Base-by-base conservation (phyloP, 208 protist species). In the Naegleria fowleri region DNA sequence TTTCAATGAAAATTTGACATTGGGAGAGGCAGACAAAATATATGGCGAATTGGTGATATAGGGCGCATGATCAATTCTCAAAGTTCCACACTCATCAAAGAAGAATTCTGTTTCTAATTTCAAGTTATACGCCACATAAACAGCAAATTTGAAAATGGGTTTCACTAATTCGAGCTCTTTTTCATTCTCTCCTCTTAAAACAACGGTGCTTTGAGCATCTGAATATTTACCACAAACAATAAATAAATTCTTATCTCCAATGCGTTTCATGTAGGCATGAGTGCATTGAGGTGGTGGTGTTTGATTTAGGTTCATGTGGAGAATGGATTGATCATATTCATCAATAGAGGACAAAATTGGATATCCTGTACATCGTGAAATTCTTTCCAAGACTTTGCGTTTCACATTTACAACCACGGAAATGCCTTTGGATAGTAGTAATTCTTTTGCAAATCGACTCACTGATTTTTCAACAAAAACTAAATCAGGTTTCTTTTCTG, bases 21-120 rank as follows among this genome's bases (percentile, higher is more conserved):
- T 16, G 15, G 84, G n/a, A 58, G 41, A 52, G 16, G n/a, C 84
- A 55, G 25, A 39, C 22, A 88, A 58, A 38, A 52, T 38, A 0
- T 38, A 48, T n/a, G 39, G 36, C 5, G 19, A 22, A 38, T 58
- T n/a, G 19, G 13, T 58, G 4, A 0, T 58, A 19, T 0, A 0
- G 19, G 6, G 29, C 55, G 6, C 29, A 33, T 6, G 11, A 13
- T 58, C 22, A 15, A 9, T 29, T 39, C n/a, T 0, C 22, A 39
- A 22, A 25, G 36, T 88, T 39, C 84, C 41, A 58, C 41, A 88
- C 33, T 88, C 25, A 59, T 88, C 84, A 88, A 88, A 88, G 41
- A 88, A 88, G 22, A 88, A 88, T 55, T 88, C 84, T 16, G 84
- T 58, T 58, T 88, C 84, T 36, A 88, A 88, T 88, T 58, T 88